Conservation (phyloP, 2,329 filamentous ascomycete genomes). For the Tothia fuscella region DNA sequence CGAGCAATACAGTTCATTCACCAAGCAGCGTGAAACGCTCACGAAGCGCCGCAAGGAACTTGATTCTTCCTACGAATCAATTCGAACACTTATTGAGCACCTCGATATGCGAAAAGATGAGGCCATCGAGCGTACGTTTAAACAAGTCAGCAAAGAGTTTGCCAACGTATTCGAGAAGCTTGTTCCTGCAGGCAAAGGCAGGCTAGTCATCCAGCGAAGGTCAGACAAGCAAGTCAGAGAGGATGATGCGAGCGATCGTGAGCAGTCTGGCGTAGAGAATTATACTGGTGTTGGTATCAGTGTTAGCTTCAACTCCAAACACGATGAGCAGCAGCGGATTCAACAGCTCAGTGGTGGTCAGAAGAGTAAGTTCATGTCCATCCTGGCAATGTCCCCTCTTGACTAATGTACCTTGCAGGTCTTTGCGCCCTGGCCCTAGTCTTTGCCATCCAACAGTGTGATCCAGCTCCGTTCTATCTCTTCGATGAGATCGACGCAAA, state of each 20-base stretch:
- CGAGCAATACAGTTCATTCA: slow-evolving; percentile 97
- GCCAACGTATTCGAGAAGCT: slow-evolving; percentile 87
- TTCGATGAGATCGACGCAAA: slow-evolving; percentile 99
- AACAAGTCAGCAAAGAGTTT: slow-evolving; percentile 92
- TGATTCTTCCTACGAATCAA: slow-evolving; percentile 72
- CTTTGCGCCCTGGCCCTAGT: slow-evolving; percentile 94
- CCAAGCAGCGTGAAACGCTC: slow-evolving; percentile 76
- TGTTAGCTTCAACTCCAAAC: slow-evolving; percentile 96
- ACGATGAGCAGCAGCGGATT: slow-evolving; percentile 95
- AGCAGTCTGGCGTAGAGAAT: slow-evolving; percentile 62
- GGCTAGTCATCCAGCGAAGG: slow-evolving; percentile 84
- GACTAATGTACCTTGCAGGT: slow-evolving; percentile 37
- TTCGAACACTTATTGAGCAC: slow-evolving; percentile 83
- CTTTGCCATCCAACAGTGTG: slow-evolving; percentile 96
- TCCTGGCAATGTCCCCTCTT: neutral
- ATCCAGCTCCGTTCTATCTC: slow-evolving; percentile 96
- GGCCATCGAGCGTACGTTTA: slow-evolving; percentile 96
- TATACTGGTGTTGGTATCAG: slow-evolving; percentile 94
- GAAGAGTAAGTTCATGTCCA: slow-evolving; percentile 59
- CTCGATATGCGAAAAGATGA: slow-evolving; percentile 95
- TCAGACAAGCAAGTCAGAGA: slow-evolving; percentile 60
- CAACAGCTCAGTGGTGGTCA: slow-evolving; percentile 95
- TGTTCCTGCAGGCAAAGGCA: slow-evolving; percentile 83
- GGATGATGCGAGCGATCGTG: slow-evolving; percentile 36
- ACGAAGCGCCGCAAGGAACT: slow-evolving; percentile 77